Conservation (phyloP, 2,329 filamentous ascomycete genomes). For the Phialophora expanda region DNA sequence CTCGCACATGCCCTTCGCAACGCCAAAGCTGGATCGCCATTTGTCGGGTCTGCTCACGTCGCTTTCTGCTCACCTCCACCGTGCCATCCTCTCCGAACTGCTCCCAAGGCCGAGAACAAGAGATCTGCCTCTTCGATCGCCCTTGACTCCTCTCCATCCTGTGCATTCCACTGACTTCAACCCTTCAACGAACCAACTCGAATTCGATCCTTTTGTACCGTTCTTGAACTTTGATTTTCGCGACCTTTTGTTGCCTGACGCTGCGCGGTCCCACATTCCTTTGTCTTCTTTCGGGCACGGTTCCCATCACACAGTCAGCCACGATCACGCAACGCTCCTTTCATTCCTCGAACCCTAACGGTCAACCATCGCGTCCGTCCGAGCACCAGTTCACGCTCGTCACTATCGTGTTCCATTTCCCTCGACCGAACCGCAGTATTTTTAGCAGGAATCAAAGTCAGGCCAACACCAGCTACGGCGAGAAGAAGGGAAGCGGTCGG, state of each 20-base stretch:
- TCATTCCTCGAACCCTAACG: conserved; percentile 1
- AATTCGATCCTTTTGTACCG: conserved; percentile 26
- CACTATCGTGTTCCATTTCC: neutral
- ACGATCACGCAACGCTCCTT: conserved; percentile 19
- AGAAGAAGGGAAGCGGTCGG: neutral
- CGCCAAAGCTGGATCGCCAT: conserved; percentile 7
- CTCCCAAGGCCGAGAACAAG: conserved; percentile 25
- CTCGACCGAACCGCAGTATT: neutral
- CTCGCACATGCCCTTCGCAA: conserved; percentile 20
- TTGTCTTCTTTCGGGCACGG: conserved; percentile 30
- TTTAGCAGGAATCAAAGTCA: neutral
- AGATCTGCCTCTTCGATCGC: conserved; percentile 23
- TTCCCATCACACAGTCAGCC: conserved; percentile 11
- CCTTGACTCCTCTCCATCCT: conserved; percentile 18
- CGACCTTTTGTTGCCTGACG: conserved; percentile 15
- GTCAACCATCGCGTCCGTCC: conserved; percentile 9
- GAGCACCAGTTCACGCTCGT: neutral
- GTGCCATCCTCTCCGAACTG: conserved; percentile 9
- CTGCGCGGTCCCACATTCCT: conserved; percentile 34
- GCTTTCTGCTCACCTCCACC: conserved; percentile 12
- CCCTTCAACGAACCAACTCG: conserved; percentile 25
- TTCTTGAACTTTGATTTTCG: conserved; percentile 9
- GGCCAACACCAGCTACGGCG: neutral
- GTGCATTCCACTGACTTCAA: conserved; percentile 10
- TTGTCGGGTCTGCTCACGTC: conserved; percentile 5